A percentile compares a stretch with the other conserved stretches of the same genome.
Evolutionary conservation across 192 early-diverging fungal species (phyloP).

Genomic region (Entomortierella beljakovae): DNA sequence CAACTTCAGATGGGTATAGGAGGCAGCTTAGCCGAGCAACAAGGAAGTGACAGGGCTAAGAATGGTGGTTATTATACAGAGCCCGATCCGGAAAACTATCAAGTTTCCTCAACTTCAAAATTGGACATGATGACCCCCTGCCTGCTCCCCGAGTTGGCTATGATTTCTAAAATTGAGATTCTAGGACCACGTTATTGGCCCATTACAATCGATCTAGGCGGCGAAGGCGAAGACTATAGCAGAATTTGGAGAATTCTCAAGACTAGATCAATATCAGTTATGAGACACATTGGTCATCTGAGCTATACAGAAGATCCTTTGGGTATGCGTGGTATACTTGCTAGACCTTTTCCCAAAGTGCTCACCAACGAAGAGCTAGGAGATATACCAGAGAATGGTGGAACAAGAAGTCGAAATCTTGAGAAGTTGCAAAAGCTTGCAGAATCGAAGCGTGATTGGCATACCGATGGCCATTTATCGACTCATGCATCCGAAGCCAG

Average conservation of each 20-base stretch:
- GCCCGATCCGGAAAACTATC: neutral
- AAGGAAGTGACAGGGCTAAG: too few species aligned
- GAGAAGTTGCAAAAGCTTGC: neutral
- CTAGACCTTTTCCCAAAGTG: constrained; percentile 38
- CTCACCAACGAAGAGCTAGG: constrained; percentile 9
- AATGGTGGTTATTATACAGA: neutral
- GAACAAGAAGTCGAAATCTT: constrained; percentile 7
- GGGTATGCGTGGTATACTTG: constrained; percentile 40
- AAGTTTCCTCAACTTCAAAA: constrained; percentile 8
- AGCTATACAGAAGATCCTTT: constrained; percentile 55
- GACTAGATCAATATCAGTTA: constrained; percentile 55
- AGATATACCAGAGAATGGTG: neutral
- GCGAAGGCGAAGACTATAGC: constrained; percentile 37
- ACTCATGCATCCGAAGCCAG: neutral
- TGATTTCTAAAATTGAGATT: constrained; percentile 64
- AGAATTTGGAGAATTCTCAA: constrained; percentile 44
- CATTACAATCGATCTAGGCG: constrained; percentile 54
- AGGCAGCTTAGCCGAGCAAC: too few species aligned
- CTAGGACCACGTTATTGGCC: constrained; percentile 69
- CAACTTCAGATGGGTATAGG: constrained; percentile 7
- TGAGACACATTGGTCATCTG: constrained; percentile 60
- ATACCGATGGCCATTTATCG: neutral
- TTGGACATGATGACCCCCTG: constrained; percentile 66
- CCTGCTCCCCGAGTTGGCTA: constrained; percentile 65
- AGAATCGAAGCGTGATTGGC: neutral